Evolutionary conservation across 1,139 yeast genomes (phyloP).

Genomic region (Chernovozyma sophiae-reginae): DNA sequence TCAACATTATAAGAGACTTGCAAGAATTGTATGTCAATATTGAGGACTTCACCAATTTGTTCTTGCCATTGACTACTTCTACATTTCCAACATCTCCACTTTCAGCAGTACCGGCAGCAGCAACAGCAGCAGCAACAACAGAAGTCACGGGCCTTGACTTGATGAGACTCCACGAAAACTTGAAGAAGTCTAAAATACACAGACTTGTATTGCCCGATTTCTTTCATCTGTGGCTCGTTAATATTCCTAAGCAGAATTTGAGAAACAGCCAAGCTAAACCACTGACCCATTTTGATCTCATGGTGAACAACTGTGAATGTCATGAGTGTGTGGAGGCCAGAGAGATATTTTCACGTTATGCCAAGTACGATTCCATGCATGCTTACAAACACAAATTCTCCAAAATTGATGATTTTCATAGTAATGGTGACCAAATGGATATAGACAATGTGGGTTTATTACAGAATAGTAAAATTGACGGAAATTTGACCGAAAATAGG

Average conservation of each 20-base stretch:
- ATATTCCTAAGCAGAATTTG: constrained; percentile 9
- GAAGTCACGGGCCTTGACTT: constrained; percentile 1
- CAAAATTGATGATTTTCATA: constrained; percentile 1
- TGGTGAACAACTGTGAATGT: constrained; percentile 21
- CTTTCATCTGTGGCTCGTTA: constrained; percentile 21
- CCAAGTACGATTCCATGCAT: constrained; percentile 15
- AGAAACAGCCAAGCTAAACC: background rate
- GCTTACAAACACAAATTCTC: constrained; percentile 17
- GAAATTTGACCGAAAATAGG: constrained; percentile 9
- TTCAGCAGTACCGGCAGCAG: background rate
- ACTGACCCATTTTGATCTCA: constrained; percentile 13
- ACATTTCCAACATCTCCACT: background rate
- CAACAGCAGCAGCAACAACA: background rate
- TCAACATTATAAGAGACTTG: constrained; percentile 10
- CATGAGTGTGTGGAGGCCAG: constrained; percentile 15
- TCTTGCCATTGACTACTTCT: background rate
- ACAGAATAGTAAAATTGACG: background rate
- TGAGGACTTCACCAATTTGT: constrained; percentile 17
- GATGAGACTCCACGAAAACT: background rate
- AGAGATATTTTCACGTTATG: constrained; percentile 12
- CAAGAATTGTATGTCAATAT: constrained; percentile 18
- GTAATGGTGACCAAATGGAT: background rate
- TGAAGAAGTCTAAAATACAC: constrained; percentile 8
- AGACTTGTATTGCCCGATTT: constrained; percentile 23
- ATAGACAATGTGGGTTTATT: background rate